Percentiles rank a stretch among this genome's conserved stretches.
These are phyloP conservation scores for Paraglomus brasilianum DNA, from an alignment of 192 early-diverging fungal species.

Conservation along the genomic window DNA sequence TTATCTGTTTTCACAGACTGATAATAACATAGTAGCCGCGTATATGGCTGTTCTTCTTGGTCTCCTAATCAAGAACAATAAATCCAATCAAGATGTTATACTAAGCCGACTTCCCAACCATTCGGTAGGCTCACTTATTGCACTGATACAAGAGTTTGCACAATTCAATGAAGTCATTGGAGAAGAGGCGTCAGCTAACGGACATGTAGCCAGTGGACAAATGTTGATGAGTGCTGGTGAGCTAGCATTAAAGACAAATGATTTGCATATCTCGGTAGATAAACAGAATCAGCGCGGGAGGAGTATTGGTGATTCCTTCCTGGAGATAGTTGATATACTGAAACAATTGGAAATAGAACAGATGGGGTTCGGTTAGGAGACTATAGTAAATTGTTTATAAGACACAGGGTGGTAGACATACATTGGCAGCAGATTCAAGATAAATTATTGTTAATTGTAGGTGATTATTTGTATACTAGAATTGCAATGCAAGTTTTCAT, in stretches of 20 bases:
- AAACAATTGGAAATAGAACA: slow-evolving; percentile 3
- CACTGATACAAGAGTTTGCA: slow-evolving; percentile 19
- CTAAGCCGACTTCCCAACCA: slow-evolving; percentile 19
- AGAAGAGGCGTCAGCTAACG: slow-evolving; percentile 16
- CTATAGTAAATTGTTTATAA: no score
- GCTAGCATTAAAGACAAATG: background rate
- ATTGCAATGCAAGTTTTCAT: no score
- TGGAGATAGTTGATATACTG: slow-evolving; percentile 19
- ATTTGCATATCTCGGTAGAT: no score
- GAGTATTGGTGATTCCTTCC: slow-evolving; percentile 17
- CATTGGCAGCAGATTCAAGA: no score
- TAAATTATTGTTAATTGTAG: no score
- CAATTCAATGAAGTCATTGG: slow-evolving; percentile 28
- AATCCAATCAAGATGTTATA: slow-evolving; percentile 14
- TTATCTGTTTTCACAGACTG: slow-evolving; percentile 10
- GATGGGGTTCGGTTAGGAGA: no score
- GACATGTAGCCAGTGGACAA: background rate
- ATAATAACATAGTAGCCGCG: slow-evolving; percentile 17
- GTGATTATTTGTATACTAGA: no score
- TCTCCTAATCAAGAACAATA: slow-evolving; percentile 23
- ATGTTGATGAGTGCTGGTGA: slow-evolving; percentile 12
- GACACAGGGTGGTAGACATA: no score
- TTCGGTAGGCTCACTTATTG: slow-evolving; percentile 18
- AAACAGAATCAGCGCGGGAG: background rate
- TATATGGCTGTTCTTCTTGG: slow-evolving; percentile 26